Base-by-base conservation (phyloP, 164 flowering plant species). In the Buxus sempervirens region DNA sequence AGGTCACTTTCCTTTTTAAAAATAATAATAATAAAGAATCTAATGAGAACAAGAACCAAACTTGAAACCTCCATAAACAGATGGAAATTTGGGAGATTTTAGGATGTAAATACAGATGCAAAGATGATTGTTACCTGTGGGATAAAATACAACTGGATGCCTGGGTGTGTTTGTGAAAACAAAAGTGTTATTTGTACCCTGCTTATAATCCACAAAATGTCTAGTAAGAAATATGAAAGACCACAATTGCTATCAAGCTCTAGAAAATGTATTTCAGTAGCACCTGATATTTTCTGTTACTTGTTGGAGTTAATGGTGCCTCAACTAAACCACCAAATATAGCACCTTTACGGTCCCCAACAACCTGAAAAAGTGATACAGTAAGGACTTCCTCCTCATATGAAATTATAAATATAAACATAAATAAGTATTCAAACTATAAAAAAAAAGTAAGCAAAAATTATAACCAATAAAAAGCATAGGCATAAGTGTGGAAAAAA, bases 241-340 rank as follows among this genome's bases (percentile, higher is more conserved):
- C 48, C 28, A 54, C 21, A 25, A 10, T n/a, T 53, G 21, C 60
- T 36, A 24, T 64, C 21, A 18, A 49, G 60, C 20, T 32, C 0
- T 16, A 70, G 60, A 62, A 56, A 62, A 54, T 28, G 58, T 15
- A 18, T 27, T 58, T 23, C 9, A 58, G 58, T 26, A 54, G 38
- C 60, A 95, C 99, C 97, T 96, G 98, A 80, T 90, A 96, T 70
- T 81, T 89, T 73, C 78, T 86, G 82, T 79, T 81, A 73, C 63
- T 88, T 62, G 87, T 77, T 63, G 96, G 83, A 72, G 64, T 81
- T 54, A 96, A 68, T 22, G 99, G 99, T 68, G 96, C 96, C 79
- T 96, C 99, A 70, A 96, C 90, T 74, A 93, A 77, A 32, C 98
- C 97, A 72, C 99, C 99, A 83, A 96, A 96, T 24, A 88, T 83